Evolutionary conservation across 1,139 yeast species (phyloP).

Genomic region (Candida dubliniensis): DNA sequence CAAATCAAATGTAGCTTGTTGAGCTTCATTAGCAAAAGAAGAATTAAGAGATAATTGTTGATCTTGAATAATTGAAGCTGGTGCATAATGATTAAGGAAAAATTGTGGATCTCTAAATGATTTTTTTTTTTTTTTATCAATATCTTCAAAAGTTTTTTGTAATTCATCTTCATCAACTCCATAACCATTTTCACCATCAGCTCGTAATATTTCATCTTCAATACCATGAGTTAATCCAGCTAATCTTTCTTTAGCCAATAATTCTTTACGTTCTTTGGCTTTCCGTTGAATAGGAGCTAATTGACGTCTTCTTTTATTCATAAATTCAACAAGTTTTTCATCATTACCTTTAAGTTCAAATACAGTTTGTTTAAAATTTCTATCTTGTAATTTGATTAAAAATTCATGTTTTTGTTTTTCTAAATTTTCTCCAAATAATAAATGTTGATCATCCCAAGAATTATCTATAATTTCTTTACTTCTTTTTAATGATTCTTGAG

Average conservation of each 20-base stretch:
- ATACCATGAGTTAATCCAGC: constrained; percentile 75
- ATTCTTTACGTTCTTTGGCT: constrained; percentile 68
- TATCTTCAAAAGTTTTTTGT: constrained; percentile 60
- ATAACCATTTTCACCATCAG: constrained; percentile 58
- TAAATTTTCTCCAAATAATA: constrained; percentile 68
- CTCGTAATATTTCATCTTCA: constrained; percentile 68
- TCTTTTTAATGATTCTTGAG: constrained; percentile 79
- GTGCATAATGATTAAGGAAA: constrained; percentile 89
- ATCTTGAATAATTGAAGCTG: constrained; percentile 77
- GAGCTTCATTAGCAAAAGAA: constrained; percentile 85
- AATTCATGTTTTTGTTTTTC: constrained; percentile 77
- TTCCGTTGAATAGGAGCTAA: constrained; percentile 83
- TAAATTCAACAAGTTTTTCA: constrained; percentile 73
- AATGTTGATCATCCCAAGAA: constrained; percentile 83
- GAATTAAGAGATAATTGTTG: constrained; percentile 63
- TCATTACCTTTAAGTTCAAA: constrained; percentile 80
- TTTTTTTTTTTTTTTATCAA: constrained; percentile 51
- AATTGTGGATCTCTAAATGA: constrained; percentile 77
- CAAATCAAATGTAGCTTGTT: constrained; percentile 81
- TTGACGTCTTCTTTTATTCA: constrained; percentile 84
- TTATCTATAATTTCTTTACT: constrained; percentile 79
- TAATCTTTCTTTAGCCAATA: constrained; percentile 69
- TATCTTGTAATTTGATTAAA: constrained; percentile 65
- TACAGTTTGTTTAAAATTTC: constrained; percentile 82
- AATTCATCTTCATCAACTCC: constrained; percentile 50